Base-by-base conservation (phyloP, 768 basidiomycete genomes). In the Amylocystis lapponica region DNA sequence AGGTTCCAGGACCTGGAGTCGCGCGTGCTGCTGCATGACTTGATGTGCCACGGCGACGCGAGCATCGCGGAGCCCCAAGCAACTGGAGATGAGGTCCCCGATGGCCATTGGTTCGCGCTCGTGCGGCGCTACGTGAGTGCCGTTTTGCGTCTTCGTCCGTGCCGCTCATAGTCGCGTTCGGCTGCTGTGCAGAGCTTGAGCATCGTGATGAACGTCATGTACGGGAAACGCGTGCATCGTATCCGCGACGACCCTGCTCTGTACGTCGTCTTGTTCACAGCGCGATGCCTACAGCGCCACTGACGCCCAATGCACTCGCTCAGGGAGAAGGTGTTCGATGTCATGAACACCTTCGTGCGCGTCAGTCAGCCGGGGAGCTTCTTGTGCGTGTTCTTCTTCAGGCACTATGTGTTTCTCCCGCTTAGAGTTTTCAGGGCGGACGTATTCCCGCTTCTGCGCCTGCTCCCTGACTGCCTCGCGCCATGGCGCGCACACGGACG, bases 51-150 rank as follows among this genome's bases (percentile, higher is more conserved):
- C 22, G 30, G 35, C 23, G 43, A 29, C 25, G 13, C 10, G 10
- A 42, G 41, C 23, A 30, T 42, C 32, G 32, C 9, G 19, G 39
- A 35, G 31, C 17, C 21, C 14, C 33, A 47, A 26, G 33, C 23
- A 4, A 25, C 39, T 16, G 19, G 21, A 17, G 43, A 27, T 27
- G 43, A 32, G 20, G 22, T 45, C 17, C 43, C 43, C 8, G 59
- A 62, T 32, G 46, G 25, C 16, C 61, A 62, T 41, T 62, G 61
- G 61, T 60, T 62, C 42, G 52, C 56, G 4, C 30, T 62, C 5
- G 41, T 61, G 19, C 54, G 61, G 20, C 51, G 61, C 44, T 62
- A 59, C 39, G 61, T 61, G 36, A 41, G 56, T 46, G 17, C 6
- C 23, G 10, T 14, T 9, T 17, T 19, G 14, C 14, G 32, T n/a